Evolutionary conservation across 257 asterid genomes (phyloP).

Genomic region (Parsonsia alboflavescens): DNA sequence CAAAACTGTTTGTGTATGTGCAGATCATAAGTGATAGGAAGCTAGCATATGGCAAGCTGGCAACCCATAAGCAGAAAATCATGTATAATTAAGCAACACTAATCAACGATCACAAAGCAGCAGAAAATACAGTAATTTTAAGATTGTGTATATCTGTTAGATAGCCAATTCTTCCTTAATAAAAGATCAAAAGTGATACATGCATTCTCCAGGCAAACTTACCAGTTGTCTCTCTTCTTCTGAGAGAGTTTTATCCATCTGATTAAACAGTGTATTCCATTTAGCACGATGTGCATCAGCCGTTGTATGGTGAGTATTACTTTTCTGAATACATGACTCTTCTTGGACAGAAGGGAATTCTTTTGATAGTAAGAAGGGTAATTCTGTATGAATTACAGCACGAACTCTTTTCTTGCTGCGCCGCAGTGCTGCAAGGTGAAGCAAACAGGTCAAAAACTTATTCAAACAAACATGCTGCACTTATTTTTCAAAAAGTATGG

Average conservation of each 20-base stretch:
- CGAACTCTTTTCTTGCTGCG: conserved; percentile 81
- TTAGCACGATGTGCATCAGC: conserved; percentile 53
- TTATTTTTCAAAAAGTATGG: conserved; percentile 13
- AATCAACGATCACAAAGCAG: not conserved
- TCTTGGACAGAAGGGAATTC: conserved; percentile 58
- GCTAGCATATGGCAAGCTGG: not conserved
- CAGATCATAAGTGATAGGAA: not conserved
- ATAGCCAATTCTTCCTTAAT: not conserved
- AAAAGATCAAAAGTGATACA: not conserved
- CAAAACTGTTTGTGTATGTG: not conserved
- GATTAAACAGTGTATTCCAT: conserved; percentile 65
- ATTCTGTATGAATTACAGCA: conserved; percentile 57
- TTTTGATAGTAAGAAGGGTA: conserved; percentile 58
- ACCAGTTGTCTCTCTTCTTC: conserved; percentile 85
- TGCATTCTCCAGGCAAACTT: conserved; percentile 19
- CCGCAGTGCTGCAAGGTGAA: conserved; percentile 55
- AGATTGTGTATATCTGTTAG: not conserved
- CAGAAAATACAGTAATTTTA: not conserved
- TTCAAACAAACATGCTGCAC: conserved; percentile 3
- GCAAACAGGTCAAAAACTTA: conserved; percentile 12
- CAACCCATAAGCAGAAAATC: not conserved
- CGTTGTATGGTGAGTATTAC: conserved; percentile 26
- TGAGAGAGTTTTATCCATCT: conserved; percentile 68
- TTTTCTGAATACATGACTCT: conserved; percentile 17
- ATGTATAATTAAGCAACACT: not conserved